Conservation (phyloP, 108 stramenopile species). For the Seminavis robusta region DNA sequence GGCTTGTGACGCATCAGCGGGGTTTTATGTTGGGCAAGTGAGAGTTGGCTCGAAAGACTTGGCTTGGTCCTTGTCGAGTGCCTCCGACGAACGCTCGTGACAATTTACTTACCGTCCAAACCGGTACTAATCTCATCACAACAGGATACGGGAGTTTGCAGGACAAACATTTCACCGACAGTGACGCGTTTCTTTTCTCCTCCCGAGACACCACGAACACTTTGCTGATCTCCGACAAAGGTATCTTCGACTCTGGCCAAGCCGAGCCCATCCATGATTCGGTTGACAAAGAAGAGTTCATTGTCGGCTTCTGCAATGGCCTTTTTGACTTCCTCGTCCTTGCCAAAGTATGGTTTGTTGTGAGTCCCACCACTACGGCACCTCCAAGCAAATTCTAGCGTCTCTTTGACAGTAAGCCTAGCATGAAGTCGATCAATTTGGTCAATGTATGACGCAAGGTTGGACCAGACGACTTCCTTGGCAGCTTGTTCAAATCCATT, state of each 20-base stretch:
- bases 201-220: slow-evolving; percentile 79
- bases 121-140: slow-evolving; percentile 77
- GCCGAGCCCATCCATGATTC: slow-evolving; percentile 47
- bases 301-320: slow-evolving; percentile 25
- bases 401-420: slow-evolving; percentile 75
- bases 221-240: slow-evolving; percentile 67
- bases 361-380: slow-evolving; percentile 55
- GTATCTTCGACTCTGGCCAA: slow-evolving; percentile 62
- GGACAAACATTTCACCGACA: slow-evolving; percentile 73
- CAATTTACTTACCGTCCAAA: slow-evolving; percentile 43
- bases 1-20: slow-evolving; percentile 7
- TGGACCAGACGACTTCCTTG: slow-evolving; percentile 37
- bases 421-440: slow-evolving; percentile 77
- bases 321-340: slow-evolving; percentile 12
- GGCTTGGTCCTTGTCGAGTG: background rate
- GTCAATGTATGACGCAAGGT: slow-evolving; percentile 38
- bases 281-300: slow-evolving; percentile 12
- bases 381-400: slow-evolving; percentile 68
- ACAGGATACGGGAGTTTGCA: slow-evolving; percentile 24
- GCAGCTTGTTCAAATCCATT: slow-evolving; percentile 27
- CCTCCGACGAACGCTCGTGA: background rate
- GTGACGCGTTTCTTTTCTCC: slow-evolving; percentile 90
- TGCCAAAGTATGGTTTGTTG: background rate
- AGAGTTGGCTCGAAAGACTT: background rate
- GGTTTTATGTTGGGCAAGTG: too few species aligned